Percentiles rank a stretch among this genome's conserved stretches.
Conservation (phyloP, 345 rosid genomes). For the Geranium rotundifolium region DNA sequence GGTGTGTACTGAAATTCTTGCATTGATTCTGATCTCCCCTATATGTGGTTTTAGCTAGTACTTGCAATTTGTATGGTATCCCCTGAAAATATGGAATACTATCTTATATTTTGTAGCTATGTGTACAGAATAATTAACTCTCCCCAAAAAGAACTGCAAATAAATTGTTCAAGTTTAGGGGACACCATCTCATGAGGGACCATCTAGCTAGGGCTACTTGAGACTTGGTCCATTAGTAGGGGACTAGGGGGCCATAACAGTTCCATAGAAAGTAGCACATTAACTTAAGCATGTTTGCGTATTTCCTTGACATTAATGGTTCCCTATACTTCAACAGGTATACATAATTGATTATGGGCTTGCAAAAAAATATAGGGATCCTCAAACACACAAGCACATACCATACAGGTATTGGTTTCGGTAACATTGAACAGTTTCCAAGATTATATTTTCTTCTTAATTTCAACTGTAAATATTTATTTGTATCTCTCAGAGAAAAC, state of each 20-base stretch:
- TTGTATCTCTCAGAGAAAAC: slow-evolving; percentile 53
- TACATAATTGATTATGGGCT: slow-evolving; percentile 79
- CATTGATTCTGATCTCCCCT: not conserved
- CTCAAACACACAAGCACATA: slow-evolving; percentile 83
- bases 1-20: not conserved
- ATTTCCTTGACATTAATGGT: not conserved
- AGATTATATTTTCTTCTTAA: not conserved
- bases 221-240: too few species aligned
- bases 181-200: too few species aligned
- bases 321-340: slow-evolving; percentile 28
- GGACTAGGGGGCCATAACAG: too few species aligned
- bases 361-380: slow-evolving; percentile 81
- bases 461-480: not conserved
- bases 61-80: not conserved
- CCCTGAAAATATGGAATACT: too few species aligned
- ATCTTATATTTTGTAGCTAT: too few species aligned
- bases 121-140: too few species aligned
- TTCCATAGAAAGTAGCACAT: not conserved
- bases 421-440: too few species aligned
- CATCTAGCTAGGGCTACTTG: too few species aligned
- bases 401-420: slow-evolving; percentile 45
- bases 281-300: not conserved
- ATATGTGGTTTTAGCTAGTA: not conserved
- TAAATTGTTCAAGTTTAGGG: too few species aligned
- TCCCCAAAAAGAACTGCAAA: too few species aligned